Evolutionary conservation across 352 stramenopile species (phyloP), one percentile per base, ranked within the genome.

Genomic region (Globisporangium paroecandrum): DNA sequence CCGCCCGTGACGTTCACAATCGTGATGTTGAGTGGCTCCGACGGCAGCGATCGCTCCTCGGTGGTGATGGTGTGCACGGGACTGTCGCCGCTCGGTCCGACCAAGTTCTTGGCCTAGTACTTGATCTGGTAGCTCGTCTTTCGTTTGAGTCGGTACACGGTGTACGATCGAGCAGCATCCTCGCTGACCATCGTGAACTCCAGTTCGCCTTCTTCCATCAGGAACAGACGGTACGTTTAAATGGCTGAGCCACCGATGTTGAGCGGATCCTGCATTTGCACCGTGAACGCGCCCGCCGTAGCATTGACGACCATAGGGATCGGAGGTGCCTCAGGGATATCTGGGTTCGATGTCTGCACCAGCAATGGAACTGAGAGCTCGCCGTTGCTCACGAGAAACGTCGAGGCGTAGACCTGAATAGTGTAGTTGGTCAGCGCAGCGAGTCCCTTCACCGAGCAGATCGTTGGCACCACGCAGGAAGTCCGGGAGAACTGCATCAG

Each of bases 171-270:
- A 1, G 29, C 60, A 0, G 20, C 8, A 20, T 73, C 72, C 9
- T 73, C 60, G 57, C 87, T 90, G 5, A 77, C 34, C 9, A 72
- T 34, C 1, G 34, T 27, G 51, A 81, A 85, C 0, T 68, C 72
- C 4, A 27, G 1, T 7, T 77, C 72, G 0, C 58, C 59, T 0
- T 78, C 59, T 9, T 64, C 71, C 24, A 69, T 71, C 0, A 84
- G 62, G 22, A 73, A 85, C 24, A 91, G 51, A 7, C 64, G 59
- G 62, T 87, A 89, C 47, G 69, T 22, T 20, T 77, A 60, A 1
- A 89, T 83, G n/a, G 65, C 63, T 0, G 78, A 77, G 0, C 80
- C 82, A 15, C 80, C 84, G 20, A 83, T 24, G 27, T 90, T 88
- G 12, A 75, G 5, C 0, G 80, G 76, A 10, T 77, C 74, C 51